Evolutionary conservation across 345 rosid genomes (phyloP).

Genomic region (Heritiera fomes): DNA sequence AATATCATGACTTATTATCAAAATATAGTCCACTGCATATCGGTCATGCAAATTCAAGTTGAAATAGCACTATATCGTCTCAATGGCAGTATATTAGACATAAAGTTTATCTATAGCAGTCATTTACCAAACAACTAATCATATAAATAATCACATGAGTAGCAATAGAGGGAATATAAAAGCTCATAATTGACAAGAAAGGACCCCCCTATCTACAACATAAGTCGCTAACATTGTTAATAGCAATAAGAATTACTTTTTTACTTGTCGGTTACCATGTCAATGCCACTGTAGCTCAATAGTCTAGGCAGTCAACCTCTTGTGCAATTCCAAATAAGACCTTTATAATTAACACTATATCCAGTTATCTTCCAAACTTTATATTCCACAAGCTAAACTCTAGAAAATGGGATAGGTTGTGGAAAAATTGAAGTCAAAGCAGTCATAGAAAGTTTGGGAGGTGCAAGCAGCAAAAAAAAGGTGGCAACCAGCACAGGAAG

Average conservation of each 20-base stretch:
- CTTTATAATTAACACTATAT: not conserved
- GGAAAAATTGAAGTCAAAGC: not conserved
- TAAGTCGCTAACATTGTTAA: not conserved
- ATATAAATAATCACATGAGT: not conserved
- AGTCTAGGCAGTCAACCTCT: not conserved
- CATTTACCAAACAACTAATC: constrained; percentile 5
- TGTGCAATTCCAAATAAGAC: not conserved
- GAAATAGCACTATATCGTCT: not conserved
- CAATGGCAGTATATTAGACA: not conserved
- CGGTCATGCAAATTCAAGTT: not conserved
- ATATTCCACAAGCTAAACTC: not conserved
- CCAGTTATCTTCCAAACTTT: not conserved
- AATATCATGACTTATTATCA: not conserved
- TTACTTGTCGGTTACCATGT: not conserved
- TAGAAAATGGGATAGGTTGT: not conserved
- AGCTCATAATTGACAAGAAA: not conserved
- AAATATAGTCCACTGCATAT: not conserved
- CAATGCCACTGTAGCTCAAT: not conserved
- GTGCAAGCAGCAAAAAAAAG: not conserved
- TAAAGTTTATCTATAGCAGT: not conserved
- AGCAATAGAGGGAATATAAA: not conserved
- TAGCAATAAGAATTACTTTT: not conserved
- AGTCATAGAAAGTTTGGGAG: not conserved
- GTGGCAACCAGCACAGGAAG: not conserved
- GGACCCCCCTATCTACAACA: not conserved